These are phyloP conservation scores for Torulaspora gathmanii DNA, from an alignment of 805 yeast genomes.

Conservation along the genomic window DNA sequence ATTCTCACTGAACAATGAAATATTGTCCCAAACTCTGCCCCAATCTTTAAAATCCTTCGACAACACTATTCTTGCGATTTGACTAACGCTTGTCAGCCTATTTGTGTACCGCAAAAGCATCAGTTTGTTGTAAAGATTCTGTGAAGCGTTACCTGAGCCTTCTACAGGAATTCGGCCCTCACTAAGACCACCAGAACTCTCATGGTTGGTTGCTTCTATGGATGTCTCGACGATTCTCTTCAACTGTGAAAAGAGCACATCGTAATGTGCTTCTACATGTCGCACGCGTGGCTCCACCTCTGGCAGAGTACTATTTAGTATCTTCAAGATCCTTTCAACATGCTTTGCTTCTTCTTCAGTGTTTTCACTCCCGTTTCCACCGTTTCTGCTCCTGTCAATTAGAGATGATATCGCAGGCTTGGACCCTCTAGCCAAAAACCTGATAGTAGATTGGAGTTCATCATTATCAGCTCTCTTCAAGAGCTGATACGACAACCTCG, in stretches of 20 bases:
- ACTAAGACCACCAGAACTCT: neutral
- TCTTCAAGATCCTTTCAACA: slow-evolving; percentile 26
- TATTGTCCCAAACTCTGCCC: slow-evolving; percentile 18
- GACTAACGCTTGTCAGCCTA: slow-evolving; percentile 13
- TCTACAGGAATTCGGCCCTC: neutral
- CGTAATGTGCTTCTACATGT: slow-evolving; percentile 29
- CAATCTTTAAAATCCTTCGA: slow-evolving; percentile 22
- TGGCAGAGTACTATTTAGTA: slow-evolving; percentile 30
- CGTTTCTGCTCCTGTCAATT: slow-evolving; percentile 4
- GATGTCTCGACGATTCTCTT: slow-evolving; percentile 25
- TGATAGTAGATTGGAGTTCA: slow-evolving; percentile 27
- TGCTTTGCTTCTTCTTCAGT: slow-evolving; percentile 16
- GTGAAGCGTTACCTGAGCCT: slow-evolving; percentile 8
- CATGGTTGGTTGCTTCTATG: slow-evolving; percentile 6
- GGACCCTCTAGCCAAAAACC: slow-evolving; percentile 23
- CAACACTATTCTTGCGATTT: slow-evolving; percentile 20
- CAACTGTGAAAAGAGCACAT: slow-evolving; percentile 26
- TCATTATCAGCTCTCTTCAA: slow-evolving; percentile 21
- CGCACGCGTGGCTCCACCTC: slow-evolving; percentile 20
- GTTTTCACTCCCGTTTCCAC: slow-evolving; percentile 4
- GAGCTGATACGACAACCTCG: slow-evolving; percentile 18
- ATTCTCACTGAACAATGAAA: slow-evolving; percentile 17
- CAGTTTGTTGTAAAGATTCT: slow-evolving; percentile 18
- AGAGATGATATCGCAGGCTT: slow-evolving; percentile 10
- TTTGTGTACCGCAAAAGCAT: slow-evolving; percentile 23